A percentile compares a stretch with the other conserved stretches of the same genome.
phyloP scores from a whole-genome alignment of 352 stramenopile species.

The Phytophthora sansomeana region DNA sequence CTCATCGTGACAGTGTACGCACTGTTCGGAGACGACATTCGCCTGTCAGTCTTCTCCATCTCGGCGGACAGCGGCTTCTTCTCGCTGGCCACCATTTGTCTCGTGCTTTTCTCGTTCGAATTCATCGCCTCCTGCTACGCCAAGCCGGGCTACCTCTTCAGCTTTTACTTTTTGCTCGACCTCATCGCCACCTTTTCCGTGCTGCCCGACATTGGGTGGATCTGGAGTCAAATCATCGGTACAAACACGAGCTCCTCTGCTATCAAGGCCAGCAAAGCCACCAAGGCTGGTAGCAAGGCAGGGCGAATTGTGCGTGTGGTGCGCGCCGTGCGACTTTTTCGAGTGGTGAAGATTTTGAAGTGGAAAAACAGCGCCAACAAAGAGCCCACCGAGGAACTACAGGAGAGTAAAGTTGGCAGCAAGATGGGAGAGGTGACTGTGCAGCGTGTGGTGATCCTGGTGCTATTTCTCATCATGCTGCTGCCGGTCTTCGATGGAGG shows the following conservation, averaged over 20 bases:
- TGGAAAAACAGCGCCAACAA: conserved; percentile 85
- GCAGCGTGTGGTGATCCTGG: conserved; percentile 88
- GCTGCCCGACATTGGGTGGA: conserved; percentile 85
- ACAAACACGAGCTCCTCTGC: conserved; percentile 57
- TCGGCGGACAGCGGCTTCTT: conserved; percentile 86
- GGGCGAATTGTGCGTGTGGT: conserved; percentile 89
- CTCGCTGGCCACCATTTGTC: conserved; percentile 84
- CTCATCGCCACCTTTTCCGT: conserved; percentile 88
- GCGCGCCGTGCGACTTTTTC: conserved; percentile 82
- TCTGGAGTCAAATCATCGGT: conserved; percentile 81
- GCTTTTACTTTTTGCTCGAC: conserved; percentile 94
- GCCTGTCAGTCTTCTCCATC: conserved; percentile 78
- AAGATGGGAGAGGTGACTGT: conserved; percentile 91
- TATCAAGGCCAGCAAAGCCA: conserved; percentile 77
- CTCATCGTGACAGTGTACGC: conserved; percentile 93
- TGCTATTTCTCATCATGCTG: conserved; percentile 91
- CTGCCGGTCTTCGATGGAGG: conserved; percentile 89
- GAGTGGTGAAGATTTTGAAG: conserved; percentile 89
- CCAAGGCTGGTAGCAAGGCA: conserved; percentile 77
- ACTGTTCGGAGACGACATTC: conserved; percentile 93
- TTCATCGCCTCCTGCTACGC: conserved; percentile 82
- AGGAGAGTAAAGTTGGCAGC: conserved; percentile 90
- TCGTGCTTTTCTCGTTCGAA: conserved; percentile 91
- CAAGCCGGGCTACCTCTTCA: conserved; percentile 82
- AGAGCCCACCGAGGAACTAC: conserved; percentile 34